These are phyloP conservation scores for Fomitopsis betulina DNA, from an alignment of 1,284 basidiomycete genomes.

Conservation along the genomic window DNA sequence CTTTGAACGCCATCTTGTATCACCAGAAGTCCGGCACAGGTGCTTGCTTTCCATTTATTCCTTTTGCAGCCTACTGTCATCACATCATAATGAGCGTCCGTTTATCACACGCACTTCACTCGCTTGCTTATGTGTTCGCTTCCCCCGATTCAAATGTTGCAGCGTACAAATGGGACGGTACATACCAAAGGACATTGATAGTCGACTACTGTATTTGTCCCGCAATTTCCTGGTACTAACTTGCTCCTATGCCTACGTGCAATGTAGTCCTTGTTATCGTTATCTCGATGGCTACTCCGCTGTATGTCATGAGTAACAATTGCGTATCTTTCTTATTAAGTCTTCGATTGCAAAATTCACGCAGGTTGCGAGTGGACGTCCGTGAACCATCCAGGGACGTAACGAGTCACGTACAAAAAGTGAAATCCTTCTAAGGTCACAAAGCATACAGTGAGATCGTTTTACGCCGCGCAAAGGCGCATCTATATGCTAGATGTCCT, in stretches of 20 bases:
- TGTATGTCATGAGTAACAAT: not conserved
- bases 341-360: too few relatives aligned
- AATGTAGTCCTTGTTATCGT: slow-evolving; percentile 14
- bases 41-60: slow-evolving; percentile 9
- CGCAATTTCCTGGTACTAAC: slow-evolving; percentile 7
- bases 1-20: slow-evolving; percentile 13
- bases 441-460: not conserved
- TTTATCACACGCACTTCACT: slow-evolving; percentile 8
- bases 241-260: slow-evolving; percentile 25
- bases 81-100: slow-evolving; percentile 15
- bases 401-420: too few relatives aligned
- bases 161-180: slow-evolving; percentile 50
- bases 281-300: not conserved
- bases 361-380: too few relatives aligned
- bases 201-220: slow-evolving; percentile 44
- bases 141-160: slow-evolving; percentile 1
- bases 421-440: too few relatives aligned
- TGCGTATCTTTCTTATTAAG: not conserved
- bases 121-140: not conserved
- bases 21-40: slow-evolving; percentile 13
- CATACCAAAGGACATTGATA: slow-evolving; percentile 53
- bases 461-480: not conserved
- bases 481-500: not conserved
- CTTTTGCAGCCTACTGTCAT: slow-evolving; percentile 16
- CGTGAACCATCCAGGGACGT: too few relatives aligned